phyloP scores from a whole-genome alignment of 2,329 filamentous ascomycete species.

The Aspergillus neotritici region DNA sequence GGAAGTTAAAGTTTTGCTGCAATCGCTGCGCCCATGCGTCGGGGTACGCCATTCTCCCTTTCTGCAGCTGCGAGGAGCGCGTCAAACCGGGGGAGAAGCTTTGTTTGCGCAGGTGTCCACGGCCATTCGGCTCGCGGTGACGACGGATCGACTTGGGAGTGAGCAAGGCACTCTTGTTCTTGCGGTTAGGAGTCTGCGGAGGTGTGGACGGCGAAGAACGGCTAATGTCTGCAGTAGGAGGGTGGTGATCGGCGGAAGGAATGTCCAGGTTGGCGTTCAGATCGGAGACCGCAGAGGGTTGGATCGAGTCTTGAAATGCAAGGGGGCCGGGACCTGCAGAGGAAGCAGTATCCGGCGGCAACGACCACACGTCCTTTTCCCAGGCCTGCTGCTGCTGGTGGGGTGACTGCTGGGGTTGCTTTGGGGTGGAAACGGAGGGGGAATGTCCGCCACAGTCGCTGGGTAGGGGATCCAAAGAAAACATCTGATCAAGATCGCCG shows the following conservation, averaged over 20 bases:
- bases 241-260: constrained; percentile 16
- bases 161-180: constrained; percentile 33
- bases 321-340: constrained; percentile 25
- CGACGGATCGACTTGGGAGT: constrained; percentile 36
- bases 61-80: constrained; percentile 47
- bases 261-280: constrained; percentile 30
- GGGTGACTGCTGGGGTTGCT: constrained; percentile 38
- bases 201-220: constrained; percentile 33
- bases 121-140: constrained; percentile 39
- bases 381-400: constrained; percentile 39
- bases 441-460: constrained; percentile 49
- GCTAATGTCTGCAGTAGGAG: constrained; percentile 15
- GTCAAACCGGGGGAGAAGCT: constrained; percentile 50
- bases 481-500: constrained; percentile 48
- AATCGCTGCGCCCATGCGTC: constrained; percentile 50
- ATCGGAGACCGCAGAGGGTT: constrained; percentile 32
- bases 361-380: constrained; percentile 48
- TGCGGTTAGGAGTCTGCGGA: constrained; percentile 33
- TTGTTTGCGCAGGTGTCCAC: constrained; percentile 37
- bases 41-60: constrained; percentile 39
- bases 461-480: constrained; percentile 46
- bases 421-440: constrained; percentile 45
- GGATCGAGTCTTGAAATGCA: constrained; percentile 35
- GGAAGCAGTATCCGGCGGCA: constrained; percentile 46
- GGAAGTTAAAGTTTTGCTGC: constrained; percentile 46